These are phyloP conservation scores for Leccinum longicurvipes DNA, from an alignment of 768 basidiomycete species.

Conservation along the genomic window DNA sequence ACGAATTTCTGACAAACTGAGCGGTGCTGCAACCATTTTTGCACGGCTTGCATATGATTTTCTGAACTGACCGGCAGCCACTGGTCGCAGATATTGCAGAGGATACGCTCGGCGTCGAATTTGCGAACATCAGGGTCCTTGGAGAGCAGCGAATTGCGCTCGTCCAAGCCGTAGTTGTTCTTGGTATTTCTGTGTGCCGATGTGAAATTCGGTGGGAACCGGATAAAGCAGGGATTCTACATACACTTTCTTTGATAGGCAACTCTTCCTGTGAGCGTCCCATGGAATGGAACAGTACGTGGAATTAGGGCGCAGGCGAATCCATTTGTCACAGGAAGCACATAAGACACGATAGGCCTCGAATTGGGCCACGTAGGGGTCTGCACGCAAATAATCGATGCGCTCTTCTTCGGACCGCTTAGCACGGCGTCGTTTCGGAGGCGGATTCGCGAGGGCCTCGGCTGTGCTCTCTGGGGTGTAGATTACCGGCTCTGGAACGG, in stretches of 20 bases:
- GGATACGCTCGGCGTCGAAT: constrained; percentile 67
- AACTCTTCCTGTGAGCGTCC: constrained; percentile 83
- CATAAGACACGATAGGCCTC: constrained; percentile 79
- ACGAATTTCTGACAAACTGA: constrained; percentile 46
- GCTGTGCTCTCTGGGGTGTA: constrained; percentile 42
- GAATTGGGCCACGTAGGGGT: constrained; percentile 77
- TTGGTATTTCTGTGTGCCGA: constrained; percentile 34
- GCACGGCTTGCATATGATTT: constrained; percentile 58
- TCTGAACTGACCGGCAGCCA: constrained; percentile 64
- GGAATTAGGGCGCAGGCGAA: constrained; percentile 79
- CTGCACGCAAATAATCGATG: constrained; percentile 62
- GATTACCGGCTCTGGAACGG: constrained; percentile 36
- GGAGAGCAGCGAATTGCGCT: constrained; percentile 54
- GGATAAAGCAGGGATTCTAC: constrained; percentile 21
- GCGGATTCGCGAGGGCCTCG: constrained; percentile 44
- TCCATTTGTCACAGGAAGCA: constrained; percentile 82
- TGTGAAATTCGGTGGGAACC: constrained; percentile 7
- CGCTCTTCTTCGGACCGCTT: constrained; percentile 78
- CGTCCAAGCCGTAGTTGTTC: constrained; percentile 57
- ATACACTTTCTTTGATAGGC: constrained; percentile 74
- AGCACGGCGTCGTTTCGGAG: constrained; percentile 63
- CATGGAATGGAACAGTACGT: constrained; percentile 87
- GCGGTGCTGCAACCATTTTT: constrained; percentile 65
- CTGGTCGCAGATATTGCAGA: constrained; percentile 64
- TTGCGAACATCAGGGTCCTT: constrained; percentile 72